A percentile compares a stretch with the other conserved stretches of the same genome.
Conservation (phyloP, 352 stramenopile genomes). For the Pythium vanterpoolii region DNA sequence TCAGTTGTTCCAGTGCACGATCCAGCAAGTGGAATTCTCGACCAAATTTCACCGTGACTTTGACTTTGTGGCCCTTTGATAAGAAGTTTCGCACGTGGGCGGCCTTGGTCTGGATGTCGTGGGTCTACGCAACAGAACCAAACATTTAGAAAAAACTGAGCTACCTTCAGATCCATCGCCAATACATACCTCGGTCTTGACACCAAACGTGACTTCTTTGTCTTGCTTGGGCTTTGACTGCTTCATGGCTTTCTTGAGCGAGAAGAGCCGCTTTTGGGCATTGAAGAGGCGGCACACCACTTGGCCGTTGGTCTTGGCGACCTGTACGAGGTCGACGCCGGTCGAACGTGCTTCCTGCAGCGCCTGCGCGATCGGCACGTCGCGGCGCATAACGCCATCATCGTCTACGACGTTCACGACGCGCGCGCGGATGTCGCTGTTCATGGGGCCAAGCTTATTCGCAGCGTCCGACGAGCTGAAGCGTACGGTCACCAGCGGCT, state of each 20-base stretch:
- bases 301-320: constrained; percentile 38
- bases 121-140: constrained; percentile 23
- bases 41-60: constrained; percentile 66
- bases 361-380: constrained; percentile 51
- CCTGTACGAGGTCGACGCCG: constrained; percentile 74
- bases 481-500: background rate
- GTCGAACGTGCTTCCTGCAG: constrained; percentile 41
- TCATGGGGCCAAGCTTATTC: constrained; percentile 50
- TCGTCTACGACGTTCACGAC: constrained; percentile 57
- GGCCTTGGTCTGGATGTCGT: constrained; percentile 74
- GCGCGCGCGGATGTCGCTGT: constrained; percentile 53
- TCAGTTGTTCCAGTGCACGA: constrained; percentile 42
- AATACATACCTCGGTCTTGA: constrained; percentile 65
- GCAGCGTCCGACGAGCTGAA: constrained; percentile 10
- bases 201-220: constrained; percentile 67
- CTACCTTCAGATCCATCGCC: background rate
- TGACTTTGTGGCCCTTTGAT: constrained; percentile 76
- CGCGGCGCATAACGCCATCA: constrained; percentile 40
- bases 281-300: constrained; percentile 69
- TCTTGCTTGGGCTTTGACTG: constrained; percentile 60
- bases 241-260: constrained; percentile 66
- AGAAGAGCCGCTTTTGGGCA: constrained; percentile 68
- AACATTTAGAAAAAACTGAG: background rate
- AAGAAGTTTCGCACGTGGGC: constrained; percentile 67
- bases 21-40: constrained; percentile 57